Percentiles rank a stretch among this genome's conserved stretches.
phyloP scores from a whole-genome alignment of 108 stramenopile genomes.

The Chaetoceros muelleri region DNA sequence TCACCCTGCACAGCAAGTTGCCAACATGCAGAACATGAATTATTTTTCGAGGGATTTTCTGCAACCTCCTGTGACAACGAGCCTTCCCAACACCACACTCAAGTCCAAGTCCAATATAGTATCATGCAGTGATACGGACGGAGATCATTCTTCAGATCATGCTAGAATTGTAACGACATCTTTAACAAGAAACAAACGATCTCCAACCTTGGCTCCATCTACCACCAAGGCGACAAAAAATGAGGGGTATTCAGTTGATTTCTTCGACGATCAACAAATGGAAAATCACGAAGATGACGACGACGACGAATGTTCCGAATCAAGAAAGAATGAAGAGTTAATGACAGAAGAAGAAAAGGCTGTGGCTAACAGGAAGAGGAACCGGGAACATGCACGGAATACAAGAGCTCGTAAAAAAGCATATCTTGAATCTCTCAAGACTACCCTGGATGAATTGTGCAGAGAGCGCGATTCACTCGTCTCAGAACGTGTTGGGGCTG shows the following conservation, averaged over 20 bases:
- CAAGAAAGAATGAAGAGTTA: conserved; percentile 9
- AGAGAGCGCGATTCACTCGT: conserved; percentile 69
- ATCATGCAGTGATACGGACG: conserved; percentile 75
- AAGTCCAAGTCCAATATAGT: conserved; percentile 29
- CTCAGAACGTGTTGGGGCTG: conserved; percentile 60
- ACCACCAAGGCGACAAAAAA: conserved; percentile 1
- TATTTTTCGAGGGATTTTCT: conserved; percentile 9
- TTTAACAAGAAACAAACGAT: conserved; percentile 4
- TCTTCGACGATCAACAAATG: conserved; percentile 3
- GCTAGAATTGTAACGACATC: neutral
- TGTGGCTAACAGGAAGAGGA: conserved; percentile 79
- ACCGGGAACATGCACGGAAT: conserved; percentile 89
- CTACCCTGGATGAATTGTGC: conserved; percentile 81
- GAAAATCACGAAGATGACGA: conserved; percentile 7
- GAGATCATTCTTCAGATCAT: conserved; percentile 13
- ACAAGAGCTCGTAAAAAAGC: conserved; percentile 90
- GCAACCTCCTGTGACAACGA: conserved; percentile 2
- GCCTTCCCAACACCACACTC: conserved; percentile 1
- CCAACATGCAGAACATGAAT: neutral
- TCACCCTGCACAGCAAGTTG: neutral
- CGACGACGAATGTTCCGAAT: neutral
- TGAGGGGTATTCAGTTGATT: neutral
- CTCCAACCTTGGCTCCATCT: too few species aligned
- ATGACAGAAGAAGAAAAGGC: conserved; percentile 51
- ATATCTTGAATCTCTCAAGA: conserved; percentile 88